Evolutionary conservation across 1,139 yeast species (phyloP).

Genomic region (Suhomyces yuchorum): DNA sequence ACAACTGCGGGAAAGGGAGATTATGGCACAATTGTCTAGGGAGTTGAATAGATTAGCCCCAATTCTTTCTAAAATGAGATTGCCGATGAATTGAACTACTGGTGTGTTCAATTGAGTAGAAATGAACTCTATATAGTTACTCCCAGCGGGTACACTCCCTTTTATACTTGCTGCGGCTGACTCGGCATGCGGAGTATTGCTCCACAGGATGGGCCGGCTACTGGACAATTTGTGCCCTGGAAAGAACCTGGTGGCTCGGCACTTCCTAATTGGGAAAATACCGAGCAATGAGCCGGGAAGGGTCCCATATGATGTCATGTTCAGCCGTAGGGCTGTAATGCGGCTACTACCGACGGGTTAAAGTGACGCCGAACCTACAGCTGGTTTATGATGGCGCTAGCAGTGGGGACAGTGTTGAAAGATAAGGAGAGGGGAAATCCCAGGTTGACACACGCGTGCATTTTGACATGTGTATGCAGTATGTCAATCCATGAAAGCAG

Average conservation of each 20-base stretch:
- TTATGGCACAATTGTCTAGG: background rate
- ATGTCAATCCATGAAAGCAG: background rate
- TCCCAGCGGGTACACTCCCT: background rate
- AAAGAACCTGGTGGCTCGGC: background rate
- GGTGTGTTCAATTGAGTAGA: background rate
- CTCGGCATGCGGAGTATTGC: conserved; percentile 2
- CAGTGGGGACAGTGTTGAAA: background rate
- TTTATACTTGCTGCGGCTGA: conserved; percentile 10
- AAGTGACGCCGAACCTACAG: background rate
- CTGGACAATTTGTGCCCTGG: background rate
- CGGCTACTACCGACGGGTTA: background rate
- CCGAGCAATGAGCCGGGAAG: background rate
- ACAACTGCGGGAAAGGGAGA: background rate
- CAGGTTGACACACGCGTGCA: conserved; percentile 1
- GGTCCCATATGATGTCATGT: background rate
- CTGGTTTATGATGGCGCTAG: no score
- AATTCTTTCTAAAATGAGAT: background rate
- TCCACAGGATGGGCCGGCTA: conserved; percentile 3
- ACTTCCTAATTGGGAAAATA: background rate
- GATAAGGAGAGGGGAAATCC: background rate
- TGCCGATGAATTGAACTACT: background rate
- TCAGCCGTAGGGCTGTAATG: conserved; percentile 1
- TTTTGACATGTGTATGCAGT: conserved; percentile 1
- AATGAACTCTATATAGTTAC: background rate
- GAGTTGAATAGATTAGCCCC: background rate